A percentile compares a stretch with the other conserved stretches of the same genome.
Evolutionary conservation across 2,329 filamentous ascomycete species (phyloP).

Genomic region (Colletotrichum salicis): DNA sequence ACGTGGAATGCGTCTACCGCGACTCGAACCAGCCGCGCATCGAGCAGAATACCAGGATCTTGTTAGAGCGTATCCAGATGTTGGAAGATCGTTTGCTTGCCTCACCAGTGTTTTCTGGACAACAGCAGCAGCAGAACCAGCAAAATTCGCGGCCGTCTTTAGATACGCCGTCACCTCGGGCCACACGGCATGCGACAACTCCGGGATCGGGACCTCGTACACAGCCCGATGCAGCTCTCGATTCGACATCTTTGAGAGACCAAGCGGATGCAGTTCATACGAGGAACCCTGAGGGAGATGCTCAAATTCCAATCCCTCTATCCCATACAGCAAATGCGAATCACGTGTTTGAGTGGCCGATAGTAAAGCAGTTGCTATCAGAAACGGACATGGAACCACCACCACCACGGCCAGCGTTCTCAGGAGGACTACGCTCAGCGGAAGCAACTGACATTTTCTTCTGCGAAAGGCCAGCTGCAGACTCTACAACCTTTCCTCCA

Average conservation of each 20-base stretch:
- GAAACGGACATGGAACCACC: neutral
- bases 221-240: neutral
- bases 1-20: constrained; percentile 44
- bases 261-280: neutral
- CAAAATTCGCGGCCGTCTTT: neutral
- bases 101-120: constrained; percentile 23
- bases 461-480: neutral
- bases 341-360: constrained; percentile 39
- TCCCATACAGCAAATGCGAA: constrained; percentile 41
- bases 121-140: neutral
- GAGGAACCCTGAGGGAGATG: neutral
- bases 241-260: neutral
- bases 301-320: constrained; percentile 35
- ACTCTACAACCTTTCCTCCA: neutral
- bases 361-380: constrained; percentile 37
- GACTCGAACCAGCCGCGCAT: constrained; percentile 43
- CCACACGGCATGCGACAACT: neutral
- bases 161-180: neutral
- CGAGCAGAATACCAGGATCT: constrained; percentile 42
- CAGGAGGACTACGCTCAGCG: constrained; percentile 11
- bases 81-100: constrained; percentile 42
- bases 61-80: constrained; percentile 44
- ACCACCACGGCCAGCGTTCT: neutral
- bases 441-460: constrained; percentile 35
- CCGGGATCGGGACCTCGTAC: neutral